A percentile compares a stretch with the other conserved stretches of the same genome.
These are phyloP conservation scores for Monilinia vaccinii-corymbosi DNA, from an alignment of 2,329 filamentous ascomycete genomes.

Conservation along the genomic window DNA sequence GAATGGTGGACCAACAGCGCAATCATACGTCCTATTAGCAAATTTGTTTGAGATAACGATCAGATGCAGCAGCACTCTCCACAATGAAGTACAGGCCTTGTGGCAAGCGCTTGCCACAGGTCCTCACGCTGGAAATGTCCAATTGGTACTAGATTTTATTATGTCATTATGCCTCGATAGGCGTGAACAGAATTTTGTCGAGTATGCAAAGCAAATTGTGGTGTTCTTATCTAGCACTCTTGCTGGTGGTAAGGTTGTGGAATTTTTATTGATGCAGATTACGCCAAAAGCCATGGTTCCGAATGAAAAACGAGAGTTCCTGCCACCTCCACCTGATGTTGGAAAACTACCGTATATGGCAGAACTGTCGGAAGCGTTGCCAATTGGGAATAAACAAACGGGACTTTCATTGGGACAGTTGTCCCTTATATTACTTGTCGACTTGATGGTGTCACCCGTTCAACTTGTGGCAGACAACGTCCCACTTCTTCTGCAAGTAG, in stretches of 20 bases:
- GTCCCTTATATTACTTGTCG: slow-evolving; percentile 85
- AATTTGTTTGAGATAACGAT: slow-evolving; percentile 97
- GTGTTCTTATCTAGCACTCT: slow-evolving; percentile 85
- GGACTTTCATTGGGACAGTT: slow-evolving; percentile 90
- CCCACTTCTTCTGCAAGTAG: slow-evolving; percentile 79
- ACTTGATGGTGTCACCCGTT: slow-evolving; percentile 89
- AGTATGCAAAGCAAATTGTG: slow-evolving; percentile 96
- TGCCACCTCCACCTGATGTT: slow-evolving; percentile 64
- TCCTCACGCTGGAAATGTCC: slow-evolving; percentile 86
- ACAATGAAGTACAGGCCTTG: slow-evolving; percentile 93
- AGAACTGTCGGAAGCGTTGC: slow-evolving; percentile 68
- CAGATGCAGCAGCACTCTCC: slow-evolving; percentile 74
- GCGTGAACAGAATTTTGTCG: slow-evolving; percentile 94
- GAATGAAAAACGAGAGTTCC: slow-evolving; percentile 65
- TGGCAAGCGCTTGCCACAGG: slow-evolving; percentile 96
- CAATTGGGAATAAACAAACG: slow-evolving; percentile 82
- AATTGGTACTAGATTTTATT: slow-evolving; percentile 90
- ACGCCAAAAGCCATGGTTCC: slow-evolving; percentile 96
- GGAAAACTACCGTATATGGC: slow-evolving; percentile 78
- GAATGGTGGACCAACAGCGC: slow-evolving; percentile 79
- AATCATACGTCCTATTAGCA: slow-evolving; percentile 88
- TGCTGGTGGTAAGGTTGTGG: slow-evolving; percentile 83
- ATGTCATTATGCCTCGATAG: slow-evolving; percentile 88
- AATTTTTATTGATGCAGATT: slow-evolving; percentile 86
- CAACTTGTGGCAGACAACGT: slow-evolving; percentile 71